Evolutionary conservation across 2,329 filamentous ascomycete species (phyloP), one percentile per base, ranked within the genome.

Genomic region (Colletotrichum cereale): DNA sequence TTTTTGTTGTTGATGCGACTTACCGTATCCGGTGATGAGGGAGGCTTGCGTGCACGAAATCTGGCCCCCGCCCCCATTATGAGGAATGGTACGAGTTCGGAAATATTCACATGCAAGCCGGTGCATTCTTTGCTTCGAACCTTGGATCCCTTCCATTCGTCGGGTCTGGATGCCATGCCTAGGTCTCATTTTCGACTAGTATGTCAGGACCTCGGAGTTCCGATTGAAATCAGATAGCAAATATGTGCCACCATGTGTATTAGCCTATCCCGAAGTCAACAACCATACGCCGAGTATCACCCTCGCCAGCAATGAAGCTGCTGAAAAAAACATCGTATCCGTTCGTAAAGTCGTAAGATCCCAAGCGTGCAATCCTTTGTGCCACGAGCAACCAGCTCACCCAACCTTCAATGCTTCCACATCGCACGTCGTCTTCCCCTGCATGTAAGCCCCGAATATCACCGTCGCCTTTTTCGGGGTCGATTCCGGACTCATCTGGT

Each of bases 391-490:
- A 26, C 31, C 38, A 10, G 5, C 34, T 55, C 50, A 57, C 5
- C n/a, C 38, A 24, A 7, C 31, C 34, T n/a, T 66, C 36, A 16
- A 8, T 5, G 61, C 61, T 24, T 40, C 48, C 36, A 61, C 56
- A 3, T 57, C 34, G 18, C 24, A 42, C 50, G 66, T 68, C 34
- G 66, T 68, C 38, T 68, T 68, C 1, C 66, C 66, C 50, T 56
- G 24, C 66, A 68, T 56, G 26, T 64, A 68, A 5, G 58, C 52
- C 18, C 66, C 66, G 14, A 68, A 68, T 6, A 64, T 63, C 44
- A 26, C 58, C 2, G 58, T 34, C 14, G 38, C 42, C 26, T 62
- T 50, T n/a, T n/a, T 24, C 29, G 42, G 58, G 4, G 12, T 36
- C 6, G 31, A 3, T 7, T 62, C 58, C 16, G n/a, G n/a, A 8